Evolutionary conservation across 2,329 filamentous ascomycete genomes (phyloP).

Genomic region (Diplodia mutila): DNA sequence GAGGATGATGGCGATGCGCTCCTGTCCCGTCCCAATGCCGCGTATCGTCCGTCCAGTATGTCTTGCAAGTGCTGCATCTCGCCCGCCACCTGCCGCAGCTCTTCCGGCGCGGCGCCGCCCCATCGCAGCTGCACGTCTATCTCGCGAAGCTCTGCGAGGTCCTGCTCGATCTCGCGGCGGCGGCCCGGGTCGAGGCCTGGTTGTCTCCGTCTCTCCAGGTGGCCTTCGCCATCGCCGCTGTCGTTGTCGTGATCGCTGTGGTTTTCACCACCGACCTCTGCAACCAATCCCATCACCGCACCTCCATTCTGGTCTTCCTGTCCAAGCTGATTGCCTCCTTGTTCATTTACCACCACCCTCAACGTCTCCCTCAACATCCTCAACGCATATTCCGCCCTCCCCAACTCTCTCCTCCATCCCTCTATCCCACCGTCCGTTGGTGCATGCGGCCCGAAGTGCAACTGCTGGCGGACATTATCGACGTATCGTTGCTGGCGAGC

Average conservation of each 20-base stretch:
- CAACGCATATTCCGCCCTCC: not conserved
- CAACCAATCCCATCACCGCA: too few species aligned
- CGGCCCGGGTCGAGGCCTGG: not conserved
- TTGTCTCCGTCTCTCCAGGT: not conserved
- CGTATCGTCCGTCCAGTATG: conserved; percentile 1
- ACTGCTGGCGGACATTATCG: not conserved
- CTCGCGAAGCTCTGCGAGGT: not conserved
- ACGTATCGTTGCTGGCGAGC: conserved; percentile 7
- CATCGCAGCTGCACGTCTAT: not conserved
- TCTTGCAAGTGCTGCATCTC: conserved; percentile 3
- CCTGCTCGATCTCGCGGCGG: not conserved
- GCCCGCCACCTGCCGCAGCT: not conserved
- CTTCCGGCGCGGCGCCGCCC: not conserved
- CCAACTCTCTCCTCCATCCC: not conserved
- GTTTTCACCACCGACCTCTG: not conserved
- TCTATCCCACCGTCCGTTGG: not conserved
- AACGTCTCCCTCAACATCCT: not conserved
- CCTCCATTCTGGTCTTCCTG: too few species aligned
- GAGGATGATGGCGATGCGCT: not conserved
- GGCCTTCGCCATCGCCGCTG: not conserved
- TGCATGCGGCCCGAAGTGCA: not conserved
- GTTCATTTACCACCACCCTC: too few species aligned
- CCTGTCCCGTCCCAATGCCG: not conserved
- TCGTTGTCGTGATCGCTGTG: too few species aligned
- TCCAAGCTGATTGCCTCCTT: too few species aligned